Evolutionary conservation across 2,329 filamentous ascomycete genomes (phyloP).

Genomic region (Calonectria multiphialidica): DNA sequence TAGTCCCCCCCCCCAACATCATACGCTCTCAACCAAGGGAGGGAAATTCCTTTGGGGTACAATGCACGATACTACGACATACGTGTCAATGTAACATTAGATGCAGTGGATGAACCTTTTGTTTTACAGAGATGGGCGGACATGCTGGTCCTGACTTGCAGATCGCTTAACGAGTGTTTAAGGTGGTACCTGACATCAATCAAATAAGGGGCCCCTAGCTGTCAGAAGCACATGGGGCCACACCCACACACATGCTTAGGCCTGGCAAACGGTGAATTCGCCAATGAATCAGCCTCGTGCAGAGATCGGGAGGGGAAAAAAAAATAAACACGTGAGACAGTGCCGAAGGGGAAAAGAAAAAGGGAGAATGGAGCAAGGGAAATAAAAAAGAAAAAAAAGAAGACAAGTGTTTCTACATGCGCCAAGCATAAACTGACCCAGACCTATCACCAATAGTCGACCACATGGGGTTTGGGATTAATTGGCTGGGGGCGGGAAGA

Average conservation of each 20-base stretch:
- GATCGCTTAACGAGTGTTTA: neutral
- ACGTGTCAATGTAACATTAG: constrained; percentile 17
- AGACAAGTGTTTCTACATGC: neutral
- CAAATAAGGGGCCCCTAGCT: constrained; percentile 10
- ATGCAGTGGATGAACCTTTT: neutral
- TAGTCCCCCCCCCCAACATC: neutral
- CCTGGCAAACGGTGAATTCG: constrained; percentile 5
- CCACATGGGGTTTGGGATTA: neutral
- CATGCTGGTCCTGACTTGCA: constrained; percentile 18
- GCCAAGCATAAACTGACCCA: neutral
- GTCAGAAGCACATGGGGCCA: constrained; percentile 6
- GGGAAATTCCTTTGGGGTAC: neutral
- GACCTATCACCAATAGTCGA: constrained; percentile 11
- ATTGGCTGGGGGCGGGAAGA: neutral
- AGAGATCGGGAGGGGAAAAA: too few relatives aligned
- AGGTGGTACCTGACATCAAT: constrained; percentile 10
- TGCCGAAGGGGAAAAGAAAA: neutral
- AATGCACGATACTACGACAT: neutral
- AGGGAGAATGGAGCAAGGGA: neutral
- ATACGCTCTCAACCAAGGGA: neutral
- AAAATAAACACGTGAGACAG: constrained; percentile 14
- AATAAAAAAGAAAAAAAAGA: neutral
- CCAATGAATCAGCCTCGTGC: constrained; percentile 23
- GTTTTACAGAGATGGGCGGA: constrained; percentile 20
- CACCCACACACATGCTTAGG: neutral